Base-by-base conservation (phyloP, 768 basidiomycete species). In the Termitomyces eurrhizus region DNA sequence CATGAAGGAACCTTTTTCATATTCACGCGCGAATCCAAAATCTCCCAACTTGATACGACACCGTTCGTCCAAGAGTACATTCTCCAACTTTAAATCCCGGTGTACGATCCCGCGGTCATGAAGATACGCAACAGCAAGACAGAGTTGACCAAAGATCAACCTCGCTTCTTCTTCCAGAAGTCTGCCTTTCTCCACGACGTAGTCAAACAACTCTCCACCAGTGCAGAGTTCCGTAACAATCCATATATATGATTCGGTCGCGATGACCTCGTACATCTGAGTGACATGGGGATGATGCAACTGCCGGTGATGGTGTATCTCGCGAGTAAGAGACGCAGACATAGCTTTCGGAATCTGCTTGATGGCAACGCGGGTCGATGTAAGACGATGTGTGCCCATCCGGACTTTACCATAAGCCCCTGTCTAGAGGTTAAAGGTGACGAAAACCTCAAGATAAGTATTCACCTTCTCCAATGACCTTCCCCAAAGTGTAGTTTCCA, bases 141-240 rank as follows among this genome's bases (percentile, higher is more conserved):
- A 92, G 5, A 98, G 78, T 70, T 98, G 95, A n/a, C 97, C 96
- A 69, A 99, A 97, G n/a, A 98, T 74, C 24, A 89, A 75, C 66
- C 85, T 84, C 4, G 93, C 80, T 75, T 99, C 97, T 45, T 87
- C 84, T 72, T 96, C 93, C 24, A 83, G 76, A 56, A 98, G 73
- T 3, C 95, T 83, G 24, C 94, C 93, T 67, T 96, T 92, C 78
- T 99, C 97, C 14, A 90, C 93, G 26, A 99, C 88, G 70, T 98
- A 98, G 75, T 98, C 97, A 74, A 98, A 99, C 33, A 99, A 84
- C 73, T 99, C 97, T 44, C 97, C 97, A 11, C 97, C 97, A 49
- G 87, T 89, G 74, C 97, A 98, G 37, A 99, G 87, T 70, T 99
- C 97, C 16, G 95, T 93, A 46, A 99, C 90, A 60, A 99, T 93